Evolutionary conservation across 345 rosid genomes (phyloP).

Genomic region (Sisymbrium irio): DNA sequence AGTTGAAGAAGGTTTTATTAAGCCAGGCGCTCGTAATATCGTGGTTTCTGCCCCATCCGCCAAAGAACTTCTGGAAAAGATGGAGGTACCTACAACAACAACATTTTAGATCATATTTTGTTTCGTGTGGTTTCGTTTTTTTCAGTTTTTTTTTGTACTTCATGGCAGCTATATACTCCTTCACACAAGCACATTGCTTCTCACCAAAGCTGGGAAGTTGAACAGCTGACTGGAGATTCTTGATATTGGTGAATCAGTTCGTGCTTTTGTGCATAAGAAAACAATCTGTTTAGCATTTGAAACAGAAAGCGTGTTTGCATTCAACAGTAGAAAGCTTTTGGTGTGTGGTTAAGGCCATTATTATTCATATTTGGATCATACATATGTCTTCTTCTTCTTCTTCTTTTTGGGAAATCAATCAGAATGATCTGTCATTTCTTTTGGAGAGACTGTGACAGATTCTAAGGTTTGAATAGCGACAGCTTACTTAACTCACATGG

Average conservation of each 20-base stretch:
- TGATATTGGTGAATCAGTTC: not conserved
- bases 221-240: constrained; percentile 40
- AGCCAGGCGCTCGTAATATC: constrained; percentile 75
- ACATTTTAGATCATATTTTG: not conserved
- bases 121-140: not conserved
- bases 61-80: constrained; percentile 52
- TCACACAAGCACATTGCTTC: constrained; percentile 71
- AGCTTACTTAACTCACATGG: constrained; percentile 29
- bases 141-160: not conserved
- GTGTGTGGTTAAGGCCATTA: constrained; percentile 17
- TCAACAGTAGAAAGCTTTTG: constrained; percentile 19
- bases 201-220: constrained; percentile 83
- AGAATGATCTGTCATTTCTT: constrained; percentile 10
- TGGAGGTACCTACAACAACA: not conserved
- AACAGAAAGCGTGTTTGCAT: constrained; percentile 5
- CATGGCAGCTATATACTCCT: constrained; percentile 66
- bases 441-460: constrained; percentile 8
- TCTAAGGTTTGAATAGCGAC: constrained; percentile 13
- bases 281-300: not conserved
- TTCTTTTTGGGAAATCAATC: not conserved
- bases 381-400: constrained; percentile 2
- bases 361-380: not conserved
- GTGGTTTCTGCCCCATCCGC: constrained; percentile 84
- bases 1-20: constrained; percentile 89
- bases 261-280: not conserved